Base-by-base conservation (phyloP, 2,329 filamentous ascomycete species). In the Trichoderma brevicompactum region DNA sequence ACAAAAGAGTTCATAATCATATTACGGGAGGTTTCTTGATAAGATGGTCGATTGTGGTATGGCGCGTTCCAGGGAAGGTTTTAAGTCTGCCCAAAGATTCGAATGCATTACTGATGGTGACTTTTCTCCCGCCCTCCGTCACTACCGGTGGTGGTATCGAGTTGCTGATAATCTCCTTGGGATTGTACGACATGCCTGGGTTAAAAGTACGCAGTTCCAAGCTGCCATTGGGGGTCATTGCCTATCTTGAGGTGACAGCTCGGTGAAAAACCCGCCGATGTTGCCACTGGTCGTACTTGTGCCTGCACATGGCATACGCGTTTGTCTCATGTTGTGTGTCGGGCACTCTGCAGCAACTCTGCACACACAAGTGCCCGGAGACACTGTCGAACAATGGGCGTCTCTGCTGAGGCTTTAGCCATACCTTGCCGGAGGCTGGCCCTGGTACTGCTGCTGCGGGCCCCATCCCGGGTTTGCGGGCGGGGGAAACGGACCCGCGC, bases 401-500 rank as follows among this genome's bases (percentile, higher is more conserved):
- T 12, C 15, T 17, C 6, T 17, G 34, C 19, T 32, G 15, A 9
- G 34, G 32, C n/a, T 64, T 38, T 10, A 66, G 40, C 40, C 23
- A 50, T 64, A 66, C 17, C 50, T 56, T 44, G 65, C 59, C 10
- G 65, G 65, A 19, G 59, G 43, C 8, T 66, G 50, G 10, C 23
- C 50, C 15, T 64, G 50, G 38, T 64, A 50, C n/a, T 52, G 65
- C 5, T 44, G 65, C 44, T 64, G 65, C 44, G 58, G 65, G 7
- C 54, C 41, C 46, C 55, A 56, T 44, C 60, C 53, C 28, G 68
- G 67, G 46, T 64, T 65, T 28, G 68, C 52, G 34, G 74, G 76
- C 12, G 76, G 76, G 6, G 70, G 70, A n/a, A 68, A 70, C 12
- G 71, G 70, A 28, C 71, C 49, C 10, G 48, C 69, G 0, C 74